Evolutionary conservation across 2,329 filamentous ascomycete genomes (phyloP), one percentile per base, ranked within the genome.

Genomic region (Penicillium carneum): DNA sequence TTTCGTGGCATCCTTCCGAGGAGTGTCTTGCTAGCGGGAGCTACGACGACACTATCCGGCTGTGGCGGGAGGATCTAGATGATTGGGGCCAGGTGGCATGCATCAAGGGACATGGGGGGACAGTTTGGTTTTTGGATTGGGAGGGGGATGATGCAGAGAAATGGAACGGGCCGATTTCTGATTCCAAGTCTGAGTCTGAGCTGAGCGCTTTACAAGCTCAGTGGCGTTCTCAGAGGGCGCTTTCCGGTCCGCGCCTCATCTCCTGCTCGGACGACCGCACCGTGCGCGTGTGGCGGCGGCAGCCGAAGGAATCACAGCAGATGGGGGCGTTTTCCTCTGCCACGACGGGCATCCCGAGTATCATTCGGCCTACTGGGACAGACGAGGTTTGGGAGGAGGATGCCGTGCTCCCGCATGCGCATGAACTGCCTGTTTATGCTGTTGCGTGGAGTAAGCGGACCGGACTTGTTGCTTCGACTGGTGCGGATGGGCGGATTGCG

Each of bases 41-140:
- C 75, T 99, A 99, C 76, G 95, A 99, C 73, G 90, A 98, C 74
- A 95, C 90, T 5, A 89, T 97, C 34, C 82, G 94, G 61, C 80
- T 98, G 61, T 98, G 94, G 88, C 86, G 90, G 48, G 93, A 97
- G 80, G 94, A 97, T 77, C 84, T 87, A 38, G 94, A 97, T 72
- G 94, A 98, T 75, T 99, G 95, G 95, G 90, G 90, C 11, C 96
- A 94, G 73, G 90, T 97, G 31, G 86, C 90, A 10, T 86, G 93
- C 47, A 82, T 98, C 29, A 87, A 90, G 68, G 93, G 91, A 0
- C 94, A 98, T 74, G 81, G 80, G 31, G 91, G 90, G 2, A 99
- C 95, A 2, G 93, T 98, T 11, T 99, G 95, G 95, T 90, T 88
- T 67, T 75, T 97, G 14, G 88, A 93, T 57, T 89, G 87, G 76